These are phyloP conservation scores for Phialophora expanda DNA, from an alignment of 2,329 filamentous ascomycete genomes.

Conservation along the genomic window DNA sequence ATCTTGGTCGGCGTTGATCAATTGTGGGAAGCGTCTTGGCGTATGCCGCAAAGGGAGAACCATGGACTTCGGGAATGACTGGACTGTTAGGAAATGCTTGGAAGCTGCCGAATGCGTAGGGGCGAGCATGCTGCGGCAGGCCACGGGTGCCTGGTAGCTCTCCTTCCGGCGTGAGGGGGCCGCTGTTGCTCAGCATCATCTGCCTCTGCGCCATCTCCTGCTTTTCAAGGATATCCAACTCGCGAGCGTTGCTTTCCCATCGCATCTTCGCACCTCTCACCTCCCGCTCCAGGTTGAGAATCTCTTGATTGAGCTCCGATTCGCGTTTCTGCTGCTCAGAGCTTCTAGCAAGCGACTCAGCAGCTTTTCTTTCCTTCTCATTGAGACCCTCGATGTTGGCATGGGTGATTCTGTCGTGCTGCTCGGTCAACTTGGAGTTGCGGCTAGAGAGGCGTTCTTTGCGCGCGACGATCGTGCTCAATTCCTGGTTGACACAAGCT, in stretches of 20 bases:
- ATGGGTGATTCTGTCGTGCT: constrained; percentile 64
- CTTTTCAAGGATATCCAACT: constrained; percentile 40
- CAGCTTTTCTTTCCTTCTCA: constrained; percentile 58
- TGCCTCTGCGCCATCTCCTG: constrained; percentile 47
- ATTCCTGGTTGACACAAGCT: constrained; percentile 43
- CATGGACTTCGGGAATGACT: constrained; percentile 33
- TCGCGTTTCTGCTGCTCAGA: constrained; percentile 54
- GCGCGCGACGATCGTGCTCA: constrained; percentile 57
- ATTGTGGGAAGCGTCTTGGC: constrained; percentile 36
- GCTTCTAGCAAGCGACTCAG: constrained; percentile 54
- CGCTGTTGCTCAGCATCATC: constrained; percentile 50
- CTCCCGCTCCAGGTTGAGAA: constrained; percentile 49
- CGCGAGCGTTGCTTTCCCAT: constrained; percentile 46
- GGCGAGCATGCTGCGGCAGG: constrained; percentile 39
- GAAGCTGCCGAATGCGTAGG: constrained; percentile 38
- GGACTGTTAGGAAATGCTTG: constrained; percentile 39
- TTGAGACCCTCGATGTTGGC: constrained; percentile 64
- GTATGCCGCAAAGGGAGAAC: constrained; percentile 40
- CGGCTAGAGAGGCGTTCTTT: constrained; percentile 63
- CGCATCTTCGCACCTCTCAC: constrained; percentile 30
- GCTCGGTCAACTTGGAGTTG: constrained; percentile 63
- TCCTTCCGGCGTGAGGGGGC: constrained; percentile 65
- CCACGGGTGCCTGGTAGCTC: constrained; percentile 60
- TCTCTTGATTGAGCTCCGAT: constrained; percentile 48
- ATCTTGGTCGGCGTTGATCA: constrained; percentile 37